These are phyloP conservation scores for Rhododendron ovatum DNA, from an alignment of 148 eudicot species.

Conservation along the genomic window DNA sequence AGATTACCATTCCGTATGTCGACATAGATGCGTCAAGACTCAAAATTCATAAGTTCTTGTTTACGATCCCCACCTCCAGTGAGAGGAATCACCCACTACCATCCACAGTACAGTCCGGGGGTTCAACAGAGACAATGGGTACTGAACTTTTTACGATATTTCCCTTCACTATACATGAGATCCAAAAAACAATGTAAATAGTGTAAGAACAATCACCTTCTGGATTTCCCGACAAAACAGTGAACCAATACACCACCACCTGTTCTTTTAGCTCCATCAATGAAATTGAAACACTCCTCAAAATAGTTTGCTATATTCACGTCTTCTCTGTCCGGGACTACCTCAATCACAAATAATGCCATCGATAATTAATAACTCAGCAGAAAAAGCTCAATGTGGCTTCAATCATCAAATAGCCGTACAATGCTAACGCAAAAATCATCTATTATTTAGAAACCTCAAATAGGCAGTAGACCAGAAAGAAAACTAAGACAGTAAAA, in stretches of 20 bases:
- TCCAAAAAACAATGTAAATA: neutral
- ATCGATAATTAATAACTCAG: neutral
- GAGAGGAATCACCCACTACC: neutral
- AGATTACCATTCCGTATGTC: neutral
- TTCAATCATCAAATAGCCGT: neutral
- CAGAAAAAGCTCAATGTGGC: neutral
- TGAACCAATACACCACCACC: slow-evolving; percentile 87
- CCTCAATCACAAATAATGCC: slow-evolving; percentile 20
- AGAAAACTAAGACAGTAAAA: neutral
- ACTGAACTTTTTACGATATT: neutral
- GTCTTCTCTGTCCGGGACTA: slow-evolving; percentile 63
- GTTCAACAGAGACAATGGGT: neutral
- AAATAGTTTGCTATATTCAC: slow-evolving; percentile 53
- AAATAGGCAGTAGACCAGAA: neutral
- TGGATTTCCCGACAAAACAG: slow-evolving; percentile 88
- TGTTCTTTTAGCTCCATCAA: slow-evolving; percentile 63
- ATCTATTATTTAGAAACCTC: neutral
- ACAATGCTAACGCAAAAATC: neutral
- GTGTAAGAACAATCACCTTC: slow-evolving; percentile 53
- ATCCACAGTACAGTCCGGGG: neutral
- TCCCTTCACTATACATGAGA: neutral
- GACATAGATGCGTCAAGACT: neutral
- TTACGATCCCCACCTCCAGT: neutral
- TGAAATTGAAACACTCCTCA: slow-evolving; percentile 71
- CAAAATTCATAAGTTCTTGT: neutral